Base-by-base conservation (phyloP, 2,329 filamentous ascomycete species). In the Nannizziopsis arthrosporioides region DNA sequence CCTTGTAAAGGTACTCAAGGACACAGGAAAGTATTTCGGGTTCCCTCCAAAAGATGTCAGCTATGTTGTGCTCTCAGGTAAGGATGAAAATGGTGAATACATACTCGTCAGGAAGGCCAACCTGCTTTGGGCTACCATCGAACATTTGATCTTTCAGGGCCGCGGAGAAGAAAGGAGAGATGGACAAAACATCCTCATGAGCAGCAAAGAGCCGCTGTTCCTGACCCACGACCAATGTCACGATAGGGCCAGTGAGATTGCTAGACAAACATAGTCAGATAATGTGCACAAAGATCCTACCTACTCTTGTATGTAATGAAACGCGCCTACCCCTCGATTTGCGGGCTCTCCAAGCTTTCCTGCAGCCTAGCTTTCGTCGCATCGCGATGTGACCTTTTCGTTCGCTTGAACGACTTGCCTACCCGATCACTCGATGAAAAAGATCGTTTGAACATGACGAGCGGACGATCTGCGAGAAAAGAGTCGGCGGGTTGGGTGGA, bases 1-100 rank as follows among this genome's bases (percentile, higher is more conserved):
- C 87, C 74, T 93, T 94, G 82, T 95, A 95, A 57, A 95, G 80
- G 68, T 89, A 95, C 73, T 95, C 89, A 72, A 95, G 86, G 61
- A 95, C 75, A 62, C 84, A 89, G 65, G 87, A 93, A 69, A 95
- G 85, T 67, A 93, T 78, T 74, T 94, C 88, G 58, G 89, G 87
- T 73, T 94, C 86, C 76, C 85, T 83, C 78, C 73, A 55, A 73
- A 74, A 61, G 8, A 43, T 51, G 52, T 49, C 36, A 40, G 22
- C 18, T 31, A 27, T n/a, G n/a, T 12, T 14, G 19, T 27, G 35
- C 38, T 51, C 55, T 30, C 10, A 19, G 1, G 2, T 18, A 32
- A 39, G 12, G 12, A n/a, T n/a, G 3, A 41, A 19, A 44, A 27
- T 35, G 14, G 9, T 9, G 11, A 42, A 7, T 11, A 53, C 63